Percentiles rank a stretch among this genome's conserved stretches.
Evolutionary conservation across 108 stramenopile genomes (phyloP).

Genomic region (Cyclotella sp.): DNA sequence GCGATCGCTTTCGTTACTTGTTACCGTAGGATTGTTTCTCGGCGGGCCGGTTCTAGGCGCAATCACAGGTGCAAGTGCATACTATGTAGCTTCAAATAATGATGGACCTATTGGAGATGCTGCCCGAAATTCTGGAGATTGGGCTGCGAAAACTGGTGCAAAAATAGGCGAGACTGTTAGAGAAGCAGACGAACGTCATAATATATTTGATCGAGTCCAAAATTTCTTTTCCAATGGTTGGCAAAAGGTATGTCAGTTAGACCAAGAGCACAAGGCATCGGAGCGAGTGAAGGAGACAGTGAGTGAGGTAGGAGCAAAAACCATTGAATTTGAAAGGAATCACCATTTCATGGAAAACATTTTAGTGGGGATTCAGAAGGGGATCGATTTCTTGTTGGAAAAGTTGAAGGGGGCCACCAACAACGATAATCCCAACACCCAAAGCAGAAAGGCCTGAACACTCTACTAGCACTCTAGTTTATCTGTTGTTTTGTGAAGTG

Average conservation of each 20-base stretch:
- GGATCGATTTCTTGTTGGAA: slow-evolving; percentile 38
- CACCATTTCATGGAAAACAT: slow-evolving; percentile 42
- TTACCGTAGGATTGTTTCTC: slow-evolving; percentile 27
- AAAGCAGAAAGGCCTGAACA: neutral
- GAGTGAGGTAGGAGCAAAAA: slow-evolving; percentile 26
- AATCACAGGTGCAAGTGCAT: slow-evolving; percentile 27
- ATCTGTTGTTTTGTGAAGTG: too few species aligned
- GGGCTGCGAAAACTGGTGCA: slow-evolving; percentile 30
- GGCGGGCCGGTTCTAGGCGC: slow-evolving; percentile 37
- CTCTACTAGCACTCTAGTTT: too few species aligned
- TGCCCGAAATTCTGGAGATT: slow-evolving; percentile 27
- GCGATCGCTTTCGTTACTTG: neutral
- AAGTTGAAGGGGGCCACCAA: slow-evolving; percentile 32
- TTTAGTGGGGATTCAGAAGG: slow-evolving; percentile 34
- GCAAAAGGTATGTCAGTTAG: slow-evolving; percentile 32
- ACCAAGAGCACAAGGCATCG: slow-evolving; percentile 34
- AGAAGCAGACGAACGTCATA: slow-evolving; percentile 44
- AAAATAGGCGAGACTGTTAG: slow-evolving; percentile 38
- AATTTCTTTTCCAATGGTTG: slow-evolving; percentile 23
- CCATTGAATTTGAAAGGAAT: slow-evolving; percentile 40
- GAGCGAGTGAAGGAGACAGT: slow-evolving; percentile 42
- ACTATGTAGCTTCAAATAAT: slow-evolving; percentile 37
- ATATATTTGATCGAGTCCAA: slow-evolving; percentile 28
- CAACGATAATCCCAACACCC: neutral
- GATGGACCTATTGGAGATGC: slow-evolving; percentile 33